Percentiles rank a stretch among this genome's conserved stretches.
Conservation (phyloP, 805 yeast genomes). For the Ogataea paradorogensis region DNA sequence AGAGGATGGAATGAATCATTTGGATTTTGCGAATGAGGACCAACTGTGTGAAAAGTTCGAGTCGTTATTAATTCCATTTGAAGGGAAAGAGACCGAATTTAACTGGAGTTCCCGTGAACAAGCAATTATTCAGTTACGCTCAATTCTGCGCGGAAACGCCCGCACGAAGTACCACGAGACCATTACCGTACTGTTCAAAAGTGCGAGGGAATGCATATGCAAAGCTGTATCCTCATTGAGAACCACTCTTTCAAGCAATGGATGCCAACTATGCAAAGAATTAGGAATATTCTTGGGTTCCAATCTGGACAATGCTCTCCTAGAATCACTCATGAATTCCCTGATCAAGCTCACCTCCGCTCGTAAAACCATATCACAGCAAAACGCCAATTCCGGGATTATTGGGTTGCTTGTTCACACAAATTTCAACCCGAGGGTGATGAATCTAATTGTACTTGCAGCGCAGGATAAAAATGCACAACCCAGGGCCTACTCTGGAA, state of each 20-base stretch:
- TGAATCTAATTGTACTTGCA: constrained; percentile 48
- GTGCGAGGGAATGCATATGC: constrained; percentile 55
- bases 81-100: constrained; percentile 77
- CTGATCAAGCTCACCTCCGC: constrained; percentile 54
- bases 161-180: constrained; percentile 33
- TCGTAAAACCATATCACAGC: constrained; percentile 62
- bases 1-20: constrained; percentile 37
- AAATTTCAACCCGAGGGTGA: constrained; percentile 49
- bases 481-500: constrained; percentile 66
- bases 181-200: constrained; percentile 32
- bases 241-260: constrained; percentile 75
- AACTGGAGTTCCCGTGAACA: constrained; percentile 82
- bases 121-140: constrained; percentile 53
- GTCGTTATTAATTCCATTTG: constrained; percentile 41
- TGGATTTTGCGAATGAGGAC: constrained; percentile 30
- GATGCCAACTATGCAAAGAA: constrained; percentile 77
- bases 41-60: constrained; percentile 31
- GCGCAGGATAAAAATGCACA: constrained; percentile 67
- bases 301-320: constrained; percentile 41
- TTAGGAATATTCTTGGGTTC: constrained; percentile 41
- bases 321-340: constrained; percentile 48
- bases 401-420: constrained; percentile 55
- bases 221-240: constrained; percentile 73
- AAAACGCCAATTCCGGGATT: constrained; percentile 52
- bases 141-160: constrained; percentile 57